These are phyloP conservation scores for Ensete glaucum DNA, from an alignment of 176 grass and related monocot genomes.

Conservation along the genomic window DNA sequence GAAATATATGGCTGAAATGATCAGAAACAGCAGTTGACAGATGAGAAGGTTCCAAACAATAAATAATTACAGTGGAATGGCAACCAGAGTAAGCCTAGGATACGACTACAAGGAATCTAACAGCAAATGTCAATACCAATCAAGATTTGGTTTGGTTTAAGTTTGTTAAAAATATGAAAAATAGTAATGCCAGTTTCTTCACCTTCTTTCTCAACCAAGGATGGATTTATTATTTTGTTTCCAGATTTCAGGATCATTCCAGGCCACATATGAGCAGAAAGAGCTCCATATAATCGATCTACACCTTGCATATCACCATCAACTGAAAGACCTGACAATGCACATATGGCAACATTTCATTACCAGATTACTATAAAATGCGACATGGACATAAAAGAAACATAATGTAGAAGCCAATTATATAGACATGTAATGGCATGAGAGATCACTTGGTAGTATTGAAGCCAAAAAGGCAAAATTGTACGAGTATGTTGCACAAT, in stretches of 20 bases:
- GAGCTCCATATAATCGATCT: conserved; percentile 71
- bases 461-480: no score
- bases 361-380: background rate
- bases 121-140: background rate
- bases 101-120: background rate
- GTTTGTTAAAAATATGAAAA: background rate
- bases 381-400: background rate
- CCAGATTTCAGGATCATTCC: conserved; percentile 97
- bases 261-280: conserved; percentile 97
- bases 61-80: background rate
- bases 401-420: background rate
- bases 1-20: background rate
- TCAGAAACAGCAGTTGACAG: background rate
- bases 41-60: background rate
- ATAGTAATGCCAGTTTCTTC: background rate
- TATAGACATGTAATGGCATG: no score
- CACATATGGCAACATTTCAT: conserved; percentile 11
- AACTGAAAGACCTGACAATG: conserved; percentile 64
- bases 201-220: conserved; percentile 82
- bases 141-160: no score
- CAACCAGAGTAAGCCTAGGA: background rate
- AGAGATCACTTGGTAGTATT: no score
- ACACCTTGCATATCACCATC: conserved; percentile 96
- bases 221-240: conserved; percentile 55
- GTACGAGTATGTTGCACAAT: no score